Conservation (phyloP, 768 basidiomycete species). For the Hericium coralloides region DNA sequence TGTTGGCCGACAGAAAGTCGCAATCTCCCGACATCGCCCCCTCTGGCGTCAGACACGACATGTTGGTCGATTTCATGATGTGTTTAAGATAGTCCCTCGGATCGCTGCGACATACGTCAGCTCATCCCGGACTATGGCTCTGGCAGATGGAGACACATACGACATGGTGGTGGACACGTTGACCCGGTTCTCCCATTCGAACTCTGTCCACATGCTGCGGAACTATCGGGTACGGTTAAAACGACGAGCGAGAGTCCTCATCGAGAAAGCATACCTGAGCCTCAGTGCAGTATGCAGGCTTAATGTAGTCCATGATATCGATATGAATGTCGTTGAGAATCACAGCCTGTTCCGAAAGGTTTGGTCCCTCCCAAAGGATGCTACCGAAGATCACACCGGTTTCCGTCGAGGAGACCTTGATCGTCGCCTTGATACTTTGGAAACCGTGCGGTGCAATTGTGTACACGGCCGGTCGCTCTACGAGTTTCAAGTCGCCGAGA, state of each 20-base stretch:
- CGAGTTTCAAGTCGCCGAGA: conserved; percentile 91
- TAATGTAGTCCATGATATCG: conserved; percentile 98
- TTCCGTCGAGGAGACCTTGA: conserved; percentile 97
- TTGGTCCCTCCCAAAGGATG: conserved; percentile 91
- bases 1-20: conserved; percentile 93
- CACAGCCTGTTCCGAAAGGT: conserved; percentile 82
- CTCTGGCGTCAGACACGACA: conserved; percentile 92
- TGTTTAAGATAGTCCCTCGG: conserved; percentile 87
- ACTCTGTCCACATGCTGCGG: conserved; percentile 99
- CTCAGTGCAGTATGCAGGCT: conserved; percentile 92
- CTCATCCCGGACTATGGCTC: background rate
- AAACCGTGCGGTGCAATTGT: conserved; percentile 94
- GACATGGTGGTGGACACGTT: conserved; percentile 81
- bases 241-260: background rate
- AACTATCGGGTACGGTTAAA: conserved; percentile 41
- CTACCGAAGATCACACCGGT: conserved; percentile 98
- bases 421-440: conserved; percentile 97
- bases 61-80: conserved; percentile 95
- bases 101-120: conserved; percentile 37
- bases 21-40: conserved; percentile 88
- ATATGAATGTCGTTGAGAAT: conserved; percentile 97
- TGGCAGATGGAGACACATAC: conserved; percentile 35
- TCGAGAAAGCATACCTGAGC: conserved; percentile 52
- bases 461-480: conserved; percentile 90
- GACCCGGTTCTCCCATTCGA: conserved; percentile 99